Percentiles rank a stretch among this genome's conserved stretches.
phyloP scores from a whole-genome alignment of 192 early-diverging fungal genomes.

The Spizellomyces punctatus region DNA sequence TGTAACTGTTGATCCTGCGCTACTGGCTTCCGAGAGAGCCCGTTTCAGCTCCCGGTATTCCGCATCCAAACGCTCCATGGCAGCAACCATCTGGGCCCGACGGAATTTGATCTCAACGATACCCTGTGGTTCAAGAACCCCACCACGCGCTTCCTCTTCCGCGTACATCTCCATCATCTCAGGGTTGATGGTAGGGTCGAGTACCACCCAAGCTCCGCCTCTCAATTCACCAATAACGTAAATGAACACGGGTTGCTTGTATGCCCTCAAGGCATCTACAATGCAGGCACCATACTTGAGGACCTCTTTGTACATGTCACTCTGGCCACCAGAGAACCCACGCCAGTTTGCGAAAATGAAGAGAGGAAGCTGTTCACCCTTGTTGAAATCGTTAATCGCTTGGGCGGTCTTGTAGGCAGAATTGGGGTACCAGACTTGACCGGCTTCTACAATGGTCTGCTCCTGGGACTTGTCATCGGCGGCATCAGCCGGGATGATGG shows the following conservation, averaged over 20 bases:
- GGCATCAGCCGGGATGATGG: conserved; percentile 91
- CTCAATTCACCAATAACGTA: conserved; percentile 97
- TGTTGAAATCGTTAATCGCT: conserved; percentile 98
- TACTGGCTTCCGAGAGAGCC: conserved; percentile 37
- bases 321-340: conserved; percentile 98
- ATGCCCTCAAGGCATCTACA: conserved; percentile 93
- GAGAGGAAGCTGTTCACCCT: conserved; percentile 96
- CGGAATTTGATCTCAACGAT: conserved; percentile 99
- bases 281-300: conserved; percentile 97
- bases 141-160: conserved; percentile 85
- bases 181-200: conserved; percentile 95
- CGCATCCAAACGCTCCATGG: conserved; percentile 91
- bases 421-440: conserved; percentile 98
- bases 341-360: conserved; percentile 99
- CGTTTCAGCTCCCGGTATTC: conserved; percentile 75
- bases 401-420: conserved; percentile 99
- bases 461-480: conserved; percentile 88
- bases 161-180: conserved; percentile 99
- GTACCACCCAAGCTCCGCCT: conserved; percentile 97
- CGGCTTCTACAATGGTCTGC: conserved; percentile 88
- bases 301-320: conserved; percentile 98
- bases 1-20: conserved; percentile 38
- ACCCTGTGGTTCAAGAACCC: conserved; percentile 96
- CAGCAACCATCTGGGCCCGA: conserved; percentile 85
- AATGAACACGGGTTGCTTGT: conserved; percentile 97